A percentile compares a stretch with the other conserved stretches of the same genome.
Conservation (phyloP, 2,329 filamentous ascomycete genomes). For the Diaporthe citriasiana region DNA sequence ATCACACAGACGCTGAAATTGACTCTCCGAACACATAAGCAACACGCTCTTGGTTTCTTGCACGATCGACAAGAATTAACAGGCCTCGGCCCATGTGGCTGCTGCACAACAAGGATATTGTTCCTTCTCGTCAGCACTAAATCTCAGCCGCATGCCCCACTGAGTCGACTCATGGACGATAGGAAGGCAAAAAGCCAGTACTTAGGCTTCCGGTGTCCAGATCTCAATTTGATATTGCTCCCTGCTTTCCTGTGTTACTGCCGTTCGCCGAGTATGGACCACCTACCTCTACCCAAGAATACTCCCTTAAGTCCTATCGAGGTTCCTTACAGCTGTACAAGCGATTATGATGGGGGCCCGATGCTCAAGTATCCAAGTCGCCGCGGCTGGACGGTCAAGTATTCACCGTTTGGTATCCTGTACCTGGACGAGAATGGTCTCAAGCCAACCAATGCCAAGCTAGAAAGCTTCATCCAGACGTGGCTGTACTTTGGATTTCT, state of each 20-base stretch:
- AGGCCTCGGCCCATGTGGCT: background rate
- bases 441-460: background rate
- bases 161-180: background rate
- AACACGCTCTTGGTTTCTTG: background rate
- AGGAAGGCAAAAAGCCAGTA: background rate
- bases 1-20: background rate
- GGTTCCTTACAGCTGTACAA: background rate
- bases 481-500: constrained; percentile 9
- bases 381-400: background rate
- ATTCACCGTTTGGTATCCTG: background rate
- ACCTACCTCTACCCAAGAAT: constrained; percentile 1
- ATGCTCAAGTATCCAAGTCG: constrained; percentile 1
- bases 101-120: background rate
- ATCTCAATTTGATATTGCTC: background rate
- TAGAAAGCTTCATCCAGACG: background rate
- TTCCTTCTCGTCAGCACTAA: constrained; percentile 6
- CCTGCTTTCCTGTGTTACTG: too few species aligned
- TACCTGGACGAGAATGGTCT: background rate
- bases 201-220: background rate
- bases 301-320: background rate
- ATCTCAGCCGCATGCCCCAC: constrained; percentile 19
- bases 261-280: background rate
- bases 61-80: too few species aligned
- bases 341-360: background rate
- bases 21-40: background rate